Base-by-base conservation (phyloP, 1,284 basidiomycete species). In the Paramarasmius palmivorus region DNA sequence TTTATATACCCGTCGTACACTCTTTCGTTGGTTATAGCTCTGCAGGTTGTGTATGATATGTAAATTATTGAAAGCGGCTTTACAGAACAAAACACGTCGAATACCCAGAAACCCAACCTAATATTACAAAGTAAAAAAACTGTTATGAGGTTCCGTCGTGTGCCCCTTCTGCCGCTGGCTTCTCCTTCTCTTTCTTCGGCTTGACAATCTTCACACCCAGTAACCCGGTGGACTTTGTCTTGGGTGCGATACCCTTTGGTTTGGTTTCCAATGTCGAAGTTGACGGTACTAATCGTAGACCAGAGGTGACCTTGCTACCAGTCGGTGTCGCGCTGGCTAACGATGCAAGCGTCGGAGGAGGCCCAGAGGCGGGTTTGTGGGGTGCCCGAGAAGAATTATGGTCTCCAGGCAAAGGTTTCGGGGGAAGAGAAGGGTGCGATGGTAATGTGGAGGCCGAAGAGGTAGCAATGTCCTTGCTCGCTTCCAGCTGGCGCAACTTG, bases 401-500 rank as follows among this genome's bases (percentile, higher is more conserved):
- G 9, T 46, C 44, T 12, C 14, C 19, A 32, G 68, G 65, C 5
- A 68, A 63, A 1, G 78, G 79, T 62, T 83, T 83, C 4, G 69
- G 53, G 1, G 82, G 82, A 12, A 85, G 73, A 9, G 83, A 83
- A 0, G 81, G 74, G 50, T 83, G 79, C 17, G 65, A 58, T 2
- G 71, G 62, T 9, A 67, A 55, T 4, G 54, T 52, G 4, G 61
- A 53, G 20, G 51, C 39, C 34, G 50, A 22, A 6, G 49, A 19
- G 17, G 61, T 48, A 32, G 65, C 42, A 12, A 60, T 59, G 15
- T 63, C 53, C 50, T 69, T 65, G 34, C 68, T 66, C 50, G 73
- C 69, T 60, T 85, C 83, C 81, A 97, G 83, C 58, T 92, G 83
- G 8, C 85, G 82, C 19, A 98, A 76, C 69, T 98, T 98, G 4